Conservation (phyloP, 2,329 filamentous ascomycete genomes). For the Elsinoe arachidis region DNA sequence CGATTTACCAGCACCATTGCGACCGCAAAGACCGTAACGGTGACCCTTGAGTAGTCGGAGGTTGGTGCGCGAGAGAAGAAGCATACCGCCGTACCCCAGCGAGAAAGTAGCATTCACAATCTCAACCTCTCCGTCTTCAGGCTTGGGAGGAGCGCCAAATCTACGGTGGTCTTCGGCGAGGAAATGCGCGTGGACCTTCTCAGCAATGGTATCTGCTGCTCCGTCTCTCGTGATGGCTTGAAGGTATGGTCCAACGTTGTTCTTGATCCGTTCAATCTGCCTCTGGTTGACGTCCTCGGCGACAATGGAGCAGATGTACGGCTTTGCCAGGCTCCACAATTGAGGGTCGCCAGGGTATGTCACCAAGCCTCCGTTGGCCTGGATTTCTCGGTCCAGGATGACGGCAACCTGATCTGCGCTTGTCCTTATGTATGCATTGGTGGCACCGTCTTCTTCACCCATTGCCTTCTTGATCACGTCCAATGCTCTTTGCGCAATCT, state of each 20-base stretch:
- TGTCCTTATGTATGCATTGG: constrained; percentile 53
- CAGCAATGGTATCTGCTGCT: constrained; percentile 57
- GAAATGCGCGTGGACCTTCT: constrained; percentile 68
- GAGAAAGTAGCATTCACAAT: constrained; percentile 98
- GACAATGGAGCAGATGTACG: constrained; percentile 75
- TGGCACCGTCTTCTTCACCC: constrained; percentile 51
- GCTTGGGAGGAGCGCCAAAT: constrained; percentile 73
- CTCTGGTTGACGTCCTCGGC: constrained; percentile 81
- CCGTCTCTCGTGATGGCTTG: constrained; percentile 57
- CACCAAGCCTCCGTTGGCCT: constrained; percentile 56
- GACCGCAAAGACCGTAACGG: constrained; percentile 91
- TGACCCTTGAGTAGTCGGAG: constrained; percentile 90
- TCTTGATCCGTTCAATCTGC: constrained; percentile 62
- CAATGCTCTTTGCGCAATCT: constrained; percentile 73
- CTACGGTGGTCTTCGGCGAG: constrained; percentile 79
- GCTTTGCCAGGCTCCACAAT: constrained; percentile 57
- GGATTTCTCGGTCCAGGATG: constrained; percentile 66
- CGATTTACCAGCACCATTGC: constrained; percentile 97
- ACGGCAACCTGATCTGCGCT: constrained; percentile 65
- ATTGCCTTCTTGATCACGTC: constrained; percentile 91
- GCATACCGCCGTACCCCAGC: constrained; percentile 93
- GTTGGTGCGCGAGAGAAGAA: constrained; percentile 92
- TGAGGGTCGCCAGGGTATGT: constrained; percentile 52
- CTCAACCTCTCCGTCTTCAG: constrained; percentile 85
- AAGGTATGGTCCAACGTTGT: constrained; percentile 66